These are phyloP conservation scores for Torrubiellomyces zombiae DNA, from an alignment of 2,329 filamentous ascomycete species.

Conservation along the genomic window DNA sequence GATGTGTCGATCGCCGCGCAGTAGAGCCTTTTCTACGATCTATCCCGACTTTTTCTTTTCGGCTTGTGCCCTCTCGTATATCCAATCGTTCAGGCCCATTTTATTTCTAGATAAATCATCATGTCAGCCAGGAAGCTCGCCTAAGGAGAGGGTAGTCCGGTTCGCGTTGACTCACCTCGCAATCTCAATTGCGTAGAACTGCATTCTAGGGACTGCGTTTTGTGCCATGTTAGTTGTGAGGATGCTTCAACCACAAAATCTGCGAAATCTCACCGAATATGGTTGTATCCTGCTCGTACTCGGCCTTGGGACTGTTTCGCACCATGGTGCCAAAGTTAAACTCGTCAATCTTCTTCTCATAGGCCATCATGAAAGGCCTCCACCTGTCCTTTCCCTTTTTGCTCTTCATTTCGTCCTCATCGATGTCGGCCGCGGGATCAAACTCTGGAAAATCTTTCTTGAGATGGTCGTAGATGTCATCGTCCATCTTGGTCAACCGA, in stretches of 20 bases:
- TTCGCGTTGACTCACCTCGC: conserved; percentile 18
- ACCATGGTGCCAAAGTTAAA: conserved; percentile 97
- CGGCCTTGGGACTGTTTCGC: conserved; percentile 56
- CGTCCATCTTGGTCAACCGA: conserved; percentile 82
- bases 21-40: conserved; percentile 3
- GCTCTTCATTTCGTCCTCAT: conserved; percentile 97
- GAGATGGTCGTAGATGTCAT: conserved; percentile 87
- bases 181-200: conserved; percentile 39
- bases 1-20: conserved; percentile 1
- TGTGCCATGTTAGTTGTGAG: neutral
- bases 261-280: conserved; percentile 59
- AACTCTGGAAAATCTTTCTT: conserved; percentile 83
- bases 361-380: conserved; percentile 85
- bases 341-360: conserved; percentile 90
- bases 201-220: conserved; percentile 33
- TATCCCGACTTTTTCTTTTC: conserved; percentile 22
- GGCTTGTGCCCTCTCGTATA: conserved; percentile 68
- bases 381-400: conserved; percentile 86
- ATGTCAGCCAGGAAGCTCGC: neutral
- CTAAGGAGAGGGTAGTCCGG: neutral
- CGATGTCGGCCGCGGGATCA: conserved; percentile 60
- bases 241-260: neutral
- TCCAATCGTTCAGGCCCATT: conserved; percentile 86
- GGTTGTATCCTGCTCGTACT: conserved; percentile 78
- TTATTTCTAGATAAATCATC: conserved; percentile 63